Conservation (phyloP, 768 basidiomycete genomes). For the Mycena amicta region DNA sequence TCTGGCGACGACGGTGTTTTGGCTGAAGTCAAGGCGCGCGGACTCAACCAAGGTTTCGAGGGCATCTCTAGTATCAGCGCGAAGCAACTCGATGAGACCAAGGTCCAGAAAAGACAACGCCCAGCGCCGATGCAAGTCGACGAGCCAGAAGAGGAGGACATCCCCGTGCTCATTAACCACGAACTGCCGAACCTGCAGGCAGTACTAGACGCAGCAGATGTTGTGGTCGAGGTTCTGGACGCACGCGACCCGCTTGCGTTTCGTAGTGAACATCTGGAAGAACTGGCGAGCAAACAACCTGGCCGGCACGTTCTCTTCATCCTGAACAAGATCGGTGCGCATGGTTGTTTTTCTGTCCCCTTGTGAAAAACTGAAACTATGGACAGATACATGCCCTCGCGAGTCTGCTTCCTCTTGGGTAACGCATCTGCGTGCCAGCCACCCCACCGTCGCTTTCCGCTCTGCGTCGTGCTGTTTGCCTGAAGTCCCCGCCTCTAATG, state of each 20-base stretch:
- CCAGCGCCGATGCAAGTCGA: slow-evolving; percentile 27
- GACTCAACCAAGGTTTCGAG: slow-evolving; percentile 54
- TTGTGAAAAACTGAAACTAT: background rate
- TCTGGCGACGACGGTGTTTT: slow-evolving; percentile 32
- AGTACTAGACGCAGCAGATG: slow-evolving; percentile 77
- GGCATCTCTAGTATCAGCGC: slow-evolving; percentile 50
- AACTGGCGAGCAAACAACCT: slow-evolving; percentile 44
- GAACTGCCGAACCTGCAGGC: slow-evolving; percentile 63
- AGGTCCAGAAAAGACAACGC: slow-evolving; percentile 33
- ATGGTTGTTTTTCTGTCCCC: background rate
- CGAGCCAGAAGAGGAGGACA: slow-evolving; percentile 53
- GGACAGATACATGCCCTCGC: slow-evolving; percentile 74
- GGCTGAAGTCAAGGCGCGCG: slow-evolving; percentile 30
- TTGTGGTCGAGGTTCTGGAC: slow-evolving; percentile 80
- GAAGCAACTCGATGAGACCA: slow-evolving; percentile 38
- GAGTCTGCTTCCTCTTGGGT: slow-evolving; percentile 78
- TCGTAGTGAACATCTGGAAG: slow-evolving; percentile 67
- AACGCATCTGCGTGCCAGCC: slow-evolving; percentile 54
- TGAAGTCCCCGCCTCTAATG: slow-evolving; percentile 27
- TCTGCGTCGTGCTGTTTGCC: slow-evolving; percentile 71
- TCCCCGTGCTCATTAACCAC: slow-evolving; percentile 63
- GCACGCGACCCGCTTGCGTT: slow-evolving; percentile 79
- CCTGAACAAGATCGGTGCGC: slow-evolving; percentile 85
- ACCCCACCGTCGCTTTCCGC: slow-evolving; percentile 73
- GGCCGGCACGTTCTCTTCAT: slow-evolving; percentile 64